Base-by-base conservation (phyloP, 164 flowering plant genomes). In the Annona cherimola region DNA sequence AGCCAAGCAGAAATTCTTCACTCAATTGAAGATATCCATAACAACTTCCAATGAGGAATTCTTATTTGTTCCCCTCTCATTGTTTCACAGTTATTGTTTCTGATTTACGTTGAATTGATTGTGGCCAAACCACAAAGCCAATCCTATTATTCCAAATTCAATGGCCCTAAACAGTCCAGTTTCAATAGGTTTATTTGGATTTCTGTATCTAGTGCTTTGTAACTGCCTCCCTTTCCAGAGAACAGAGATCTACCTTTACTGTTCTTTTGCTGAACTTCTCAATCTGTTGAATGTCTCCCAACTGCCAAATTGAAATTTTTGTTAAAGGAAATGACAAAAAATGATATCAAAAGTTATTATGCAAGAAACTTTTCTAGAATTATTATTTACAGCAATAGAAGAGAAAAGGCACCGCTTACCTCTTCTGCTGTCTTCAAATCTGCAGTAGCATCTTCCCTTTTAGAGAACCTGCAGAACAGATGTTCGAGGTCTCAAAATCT, bases 191-290 rank as follows among this genome's bases (percentile, higher is more conserved):
- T 50, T 50, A 0, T 11, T 9, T 9, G 14, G 57, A 50, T 50
- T 50, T 50, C 1, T 11, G 14, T 9, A 50, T 9, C 57, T 50
- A 50, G 57, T 50, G 14, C 14, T 11, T 50, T 16, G 14, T 50
- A 50, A 9, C 57, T 50, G 57, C 57, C 57, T 9, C 14, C 57
- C 9, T 3, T 41, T 39, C 16, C 8, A 16, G 16, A 45, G 67
- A 18, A 66, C 69, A 70, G 43, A 70, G 50, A 66, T 71, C 43
- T 71, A 90, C 98, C 93, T 96, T 96, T 70, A 96, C 99, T 45
- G 99, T 93, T 72, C 97, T 76, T 73, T 96, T 96, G 70, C 99
- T 93, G 77, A 81, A 96, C 78, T 93, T 92, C 80, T 96, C 99
- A 73, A 92, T 96, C 71, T 87, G 93, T 77, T 90, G 97, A 80